Conservation (phyloP, 306 rosid species). For the Cucurbita ficifolia region DNA sequence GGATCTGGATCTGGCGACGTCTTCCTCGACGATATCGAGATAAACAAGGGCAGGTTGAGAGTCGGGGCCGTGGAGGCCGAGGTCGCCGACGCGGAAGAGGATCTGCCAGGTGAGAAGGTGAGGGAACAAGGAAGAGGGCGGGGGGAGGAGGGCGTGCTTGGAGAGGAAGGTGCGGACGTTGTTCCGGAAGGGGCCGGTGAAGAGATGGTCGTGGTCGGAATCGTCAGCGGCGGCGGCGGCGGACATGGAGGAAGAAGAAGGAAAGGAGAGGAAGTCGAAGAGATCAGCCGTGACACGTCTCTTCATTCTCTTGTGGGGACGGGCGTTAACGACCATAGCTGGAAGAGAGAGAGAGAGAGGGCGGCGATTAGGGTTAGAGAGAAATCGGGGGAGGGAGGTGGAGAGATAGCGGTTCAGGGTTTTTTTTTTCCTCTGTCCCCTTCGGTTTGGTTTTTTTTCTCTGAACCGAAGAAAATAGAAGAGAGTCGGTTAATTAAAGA, state of each 20-base stretch:
- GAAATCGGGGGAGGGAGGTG: neutral
- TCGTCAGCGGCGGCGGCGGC: neutral
- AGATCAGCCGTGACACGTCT: constrained; percentile 73
- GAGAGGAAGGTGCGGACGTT: constrained; percentile 44
- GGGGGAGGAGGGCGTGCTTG: constrained; percentile 65
- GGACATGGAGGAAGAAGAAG: constrained; percentile 15
- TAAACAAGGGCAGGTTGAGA: constrained; percentile 41
- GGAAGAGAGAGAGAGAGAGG: neutral
- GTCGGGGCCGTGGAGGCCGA: constrained; percentile 23
- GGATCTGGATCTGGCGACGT: constrained; percentile 81
- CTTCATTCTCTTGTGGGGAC: constrained; percentile 74
- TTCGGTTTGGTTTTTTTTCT: neutral
- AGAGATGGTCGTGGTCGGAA: constrained; percentile 3
- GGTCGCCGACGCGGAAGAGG: constrained; percentile 55
- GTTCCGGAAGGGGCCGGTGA: constrained; percentile 46
- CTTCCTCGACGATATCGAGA: constrained; percentile 84
- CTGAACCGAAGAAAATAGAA: no score
- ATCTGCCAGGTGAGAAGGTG: constrained; percentile 86
- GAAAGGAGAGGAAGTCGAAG: constrained; percentile 61
- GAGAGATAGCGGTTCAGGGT: neutral
- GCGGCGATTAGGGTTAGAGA: neutral
- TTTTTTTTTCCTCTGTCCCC: neutral
- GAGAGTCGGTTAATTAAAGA: no score
- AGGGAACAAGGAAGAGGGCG: constrained; percentile 70
- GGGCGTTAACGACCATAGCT: constrained; percentile 62